Conservation (phyloP, 2,329 filamentous ascomycete genomes). For the Exophiala dermatitidis region DNA sequence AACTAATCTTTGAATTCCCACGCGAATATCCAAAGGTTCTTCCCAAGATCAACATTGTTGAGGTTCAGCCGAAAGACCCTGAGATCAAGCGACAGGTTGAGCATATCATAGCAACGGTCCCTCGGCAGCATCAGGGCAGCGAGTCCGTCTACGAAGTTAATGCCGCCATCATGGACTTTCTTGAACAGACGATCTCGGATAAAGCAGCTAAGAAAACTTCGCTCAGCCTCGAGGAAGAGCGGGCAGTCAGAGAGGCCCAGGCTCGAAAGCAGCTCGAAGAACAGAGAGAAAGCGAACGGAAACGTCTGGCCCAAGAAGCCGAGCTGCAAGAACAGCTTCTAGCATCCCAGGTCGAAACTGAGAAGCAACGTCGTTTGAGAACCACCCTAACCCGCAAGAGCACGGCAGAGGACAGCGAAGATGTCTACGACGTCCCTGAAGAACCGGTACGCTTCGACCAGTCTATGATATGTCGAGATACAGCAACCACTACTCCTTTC, state of each 20-base stretch:
- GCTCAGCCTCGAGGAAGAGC: constrained; percentile 25
- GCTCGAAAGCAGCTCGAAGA: constrained; percentile 15
- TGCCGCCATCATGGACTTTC: constrained; percentile 22
- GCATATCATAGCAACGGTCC: constrained; percentile 17
- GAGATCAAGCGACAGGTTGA: constrained; percentile 17
- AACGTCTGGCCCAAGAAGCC: constrained; percentile 20
- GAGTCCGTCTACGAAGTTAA: constrained; percentile 23
- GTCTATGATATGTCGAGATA: constrained; percentile 51
- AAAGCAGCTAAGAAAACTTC: constrained; percentile 16
- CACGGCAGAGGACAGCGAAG: constrained; percentile 11
- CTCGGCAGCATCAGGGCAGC: constrained; percentile 13
- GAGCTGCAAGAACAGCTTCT: constrained; percentile 20
- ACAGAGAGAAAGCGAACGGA: constrained; percentile 14
- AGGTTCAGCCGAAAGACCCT: constrained; percentile 19
- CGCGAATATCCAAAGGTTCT: constrained; percentile 24
- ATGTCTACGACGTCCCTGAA: constrained; percentile 17
- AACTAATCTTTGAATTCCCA: constrained; percentile 26
- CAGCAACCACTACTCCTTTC: constrained; percentile 51
- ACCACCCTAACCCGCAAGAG: constrained; percentile 13
- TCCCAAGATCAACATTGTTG: constrained; percentile 23
- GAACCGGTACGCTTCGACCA: constrained; percentile 38
- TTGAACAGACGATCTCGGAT: constrained; percentile 14
- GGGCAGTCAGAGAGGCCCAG: constrained; percentile 16
- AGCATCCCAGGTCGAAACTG: constrained; percentile 19
- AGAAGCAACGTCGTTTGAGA: constrained; percentile 16